A percentile compares a stretch with the other conserved stretches of the same genome.
These are phyloP conservation scores for Canna indica DNA, from an alignment of 176 grass and related monocot genomes.

Conservation along the genomic window DNA sequence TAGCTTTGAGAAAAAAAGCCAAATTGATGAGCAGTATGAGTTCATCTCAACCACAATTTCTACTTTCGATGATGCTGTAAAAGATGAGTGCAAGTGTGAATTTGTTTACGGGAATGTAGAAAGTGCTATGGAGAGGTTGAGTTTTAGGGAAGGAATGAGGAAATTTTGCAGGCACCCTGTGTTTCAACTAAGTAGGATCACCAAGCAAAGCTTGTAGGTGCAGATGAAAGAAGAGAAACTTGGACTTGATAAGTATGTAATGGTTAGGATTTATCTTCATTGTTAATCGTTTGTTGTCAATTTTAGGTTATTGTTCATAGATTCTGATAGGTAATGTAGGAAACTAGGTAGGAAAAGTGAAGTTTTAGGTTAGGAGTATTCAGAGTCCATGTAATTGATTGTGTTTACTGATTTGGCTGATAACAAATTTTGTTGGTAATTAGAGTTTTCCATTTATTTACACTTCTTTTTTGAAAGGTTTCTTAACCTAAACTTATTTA, in stretches of 20 bases:
- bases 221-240: conserved; percentile 52
- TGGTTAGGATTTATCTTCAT: no score
- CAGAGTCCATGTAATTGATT: not conserved
- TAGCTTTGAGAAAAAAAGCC: conserved; percentile 22
- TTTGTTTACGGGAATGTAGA: conserved; percentile 33
- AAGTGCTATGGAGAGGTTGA: conserved; percentile 58
- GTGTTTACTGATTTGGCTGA: not conserved
- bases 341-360: not conserved
- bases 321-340: not conserved
- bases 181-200: conserved; percentile 67
- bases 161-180: conserved; percentile 77
- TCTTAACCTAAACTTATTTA: no score
- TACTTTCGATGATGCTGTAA: conserved; percentile 1
- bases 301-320: not conserved
- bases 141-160: conserved; percentile 83
- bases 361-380: not conserved
- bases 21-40: conserved; percentile 15
- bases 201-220: conserved; percentile 62
- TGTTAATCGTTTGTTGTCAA: not conserved
- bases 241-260: conserved; percentile 49
- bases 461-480: no score
- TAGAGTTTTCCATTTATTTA: not conserved
- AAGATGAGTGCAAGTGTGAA: conserved; percentile 37
- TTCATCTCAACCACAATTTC: conserved; percentile 21
- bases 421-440: not conserved